Evolutionary conservation across 2,329 filamentous ascomycete genomes (phyloP), one percentile per base, ranked within the genome.

Genomic region (Phialemonium atrogriseum): DNA sequence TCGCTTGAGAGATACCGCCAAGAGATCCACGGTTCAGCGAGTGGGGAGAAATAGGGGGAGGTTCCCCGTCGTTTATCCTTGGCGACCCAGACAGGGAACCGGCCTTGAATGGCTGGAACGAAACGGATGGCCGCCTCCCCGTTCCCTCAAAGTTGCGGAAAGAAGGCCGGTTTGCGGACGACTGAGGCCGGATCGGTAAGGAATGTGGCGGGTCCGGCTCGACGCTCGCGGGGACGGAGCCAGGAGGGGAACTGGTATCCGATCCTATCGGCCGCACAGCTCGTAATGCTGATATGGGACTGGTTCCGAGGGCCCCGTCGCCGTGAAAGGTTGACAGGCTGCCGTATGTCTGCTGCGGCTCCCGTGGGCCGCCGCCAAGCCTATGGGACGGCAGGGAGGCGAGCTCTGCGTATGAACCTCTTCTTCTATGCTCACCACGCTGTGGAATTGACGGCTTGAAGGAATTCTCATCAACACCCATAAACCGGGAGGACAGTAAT

Each of bases 81-180:
- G 88, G 89, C 5, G 88, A 95, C 4, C 84, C 86, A 3, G 88
- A 94, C n/a, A 96, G 66, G 2, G 89, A 93, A 9, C 89, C 89
- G 10, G 88, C 85, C 58, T 98, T 98, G 65, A 98, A 98, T 0
- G 89, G 88, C 46, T 93, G 85, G 48, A 95, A 94, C 1, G 85
- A 93, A 14, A 94, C 75, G 0, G 86, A 95, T 6, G 84, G 80
- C 32, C 86, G 76, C 45, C 87, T 73, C 32, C 69, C 69, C 28
- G 70, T 48, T 14, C 62, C 64, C 25, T 83, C 75, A 24, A 62
- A 56, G 10, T 57, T 59, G 30, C 65, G 64, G 24, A 64, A 38
- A 2, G 55, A 44, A 10, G 56, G 58, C 16, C 59, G 46, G 23
- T 19, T 38, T 20, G 10, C 54, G 30, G 44, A 47, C 15, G 46